Conservation (phyloP, 495 filamentous ascomycete species). For the Aspergillus nanangensis region DNA sequence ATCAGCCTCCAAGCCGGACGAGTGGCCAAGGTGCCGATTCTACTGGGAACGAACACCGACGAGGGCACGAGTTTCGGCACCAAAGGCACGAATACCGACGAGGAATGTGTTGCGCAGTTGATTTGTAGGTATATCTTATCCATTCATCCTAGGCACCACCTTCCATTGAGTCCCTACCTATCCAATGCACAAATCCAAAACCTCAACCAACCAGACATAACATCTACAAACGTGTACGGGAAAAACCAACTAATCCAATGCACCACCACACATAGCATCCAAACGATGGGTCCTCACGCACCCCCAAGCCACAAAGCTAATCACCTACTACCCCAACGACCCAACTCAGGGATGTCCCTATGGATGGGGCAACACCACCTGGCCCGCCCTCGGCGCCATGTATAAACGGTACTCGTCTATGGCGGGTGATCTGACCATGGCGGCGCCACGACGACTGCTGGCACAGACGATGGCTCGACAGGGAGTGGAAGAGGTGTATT, state of each 20-base stretch:
- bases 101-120: constrained; percentile 39
- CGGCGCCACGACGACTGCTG: constrained; percentile 47
- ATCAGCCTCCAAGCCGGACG: constrained; percentile 28
- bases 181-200: no score
- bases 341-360: constrained; percentile 42
- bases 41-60: constrained; percentile 44
- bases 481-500: constrained; percentile 44
- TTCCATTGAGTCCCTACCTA: no score
- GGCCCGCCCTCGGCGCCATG: constrained; percentile 38
- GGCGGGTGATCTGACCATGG: constrained; percentile 52
- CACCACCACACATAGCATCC: constrained; percentile 19
- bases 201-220: no score
- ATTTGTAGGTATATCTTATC: constrained; percentile 21
- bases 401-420: constrained; percentile 51
- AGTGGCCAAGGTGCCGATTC: constrained; percentile 40
- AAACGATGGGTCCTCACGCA: constrained; percentile 32
- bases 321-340: constrained; percentile 38
- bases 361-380: constrained; percentile 44
- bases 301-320: constrained; percentile 23
- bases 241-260: no score
- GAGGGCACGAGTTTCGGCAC: constrained; percentile 47
- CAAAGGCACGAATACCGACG: constrained; percentile 37
- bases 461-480: constrained; percentile 42
- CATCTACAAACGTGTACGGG: no score
- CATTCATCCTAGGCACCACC: not conserved